Evolutionary conservation across 2,329 filamentous ascomycete genomes (phyloP).

Genomic region (Nemania sp.): DNA sequence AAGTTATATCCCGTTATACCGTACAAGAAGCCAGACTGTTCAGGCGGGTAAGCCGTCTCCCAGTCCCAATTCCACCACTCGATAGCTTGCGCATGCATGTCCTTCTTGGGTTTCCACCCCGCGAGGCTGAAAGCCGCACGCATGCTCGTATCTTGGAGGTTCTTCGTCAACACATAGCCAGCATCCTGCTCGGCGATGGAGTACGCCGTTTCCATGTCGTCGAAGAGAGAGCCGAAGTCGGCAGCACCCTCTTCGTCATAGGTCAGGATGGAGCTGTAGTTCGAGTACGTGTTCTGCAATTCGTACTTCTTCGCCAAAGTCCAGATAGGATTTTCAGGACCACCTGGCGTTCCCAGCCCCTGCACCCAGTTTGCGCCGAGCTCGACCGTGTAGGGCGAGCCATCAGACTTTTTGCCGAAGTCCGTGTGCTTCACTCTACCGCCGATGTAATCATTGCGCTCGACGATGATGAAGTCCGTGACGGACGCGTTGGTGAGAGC

Average conservation of each 20-base stretch:
- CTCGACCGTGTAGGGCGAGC: constrained; percentile 61
- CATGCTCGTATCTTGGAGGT: constrained; percentile 64
- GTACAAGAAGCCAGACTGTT: constrained; percentile 58
- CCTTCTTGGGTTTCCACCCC: constrained; percentile 62
- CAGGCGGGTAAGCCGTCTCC: constrained; percentile 61
- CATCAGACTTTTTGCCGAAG: constrained; percentile 56
- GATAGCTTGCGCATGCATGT: constrained; percentile 59
- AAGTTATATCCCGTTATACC: constrained; percentile 60
- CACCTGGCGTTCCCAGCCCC: constrained; percentile 35
- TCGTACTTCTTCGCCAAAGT: constrained; percentile 62
- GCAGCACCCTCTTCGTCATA: constrained; percentile 61
- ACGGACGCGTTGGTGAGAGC: constrained; percentile 63
- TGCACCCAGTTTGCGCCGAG: constrained; percentile 68
- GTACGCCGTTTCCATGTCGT: constrained; percentile 53
- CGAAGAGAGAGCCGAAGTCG: constrained; percentile 55
- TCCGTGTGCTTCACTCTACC: constrained; percentile 61
- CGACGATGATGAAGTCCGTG: constrained; percentile 66
- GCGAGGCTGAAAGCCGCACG: constrained; percentile 61
- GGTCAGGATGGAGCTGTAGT: constrained; percentile 61
- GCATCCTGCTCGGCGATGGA: constrained; percentile 53
- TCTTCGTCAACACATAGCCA: constrained; percentile 59
- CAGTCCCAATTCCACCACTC: constrained; percentile 61
- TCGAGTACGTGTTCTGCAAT: constrained; percentile 58
- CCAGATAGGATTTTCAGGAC: constrained; percentile 65
- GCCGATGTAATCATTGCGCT: constrained; percentile 64